Evolutionary conservation across 179 eudicot genomes (phyloP), one percentile per base, ranked within the genome.

Genomic region (Monotropa hypopitys): DNA sequence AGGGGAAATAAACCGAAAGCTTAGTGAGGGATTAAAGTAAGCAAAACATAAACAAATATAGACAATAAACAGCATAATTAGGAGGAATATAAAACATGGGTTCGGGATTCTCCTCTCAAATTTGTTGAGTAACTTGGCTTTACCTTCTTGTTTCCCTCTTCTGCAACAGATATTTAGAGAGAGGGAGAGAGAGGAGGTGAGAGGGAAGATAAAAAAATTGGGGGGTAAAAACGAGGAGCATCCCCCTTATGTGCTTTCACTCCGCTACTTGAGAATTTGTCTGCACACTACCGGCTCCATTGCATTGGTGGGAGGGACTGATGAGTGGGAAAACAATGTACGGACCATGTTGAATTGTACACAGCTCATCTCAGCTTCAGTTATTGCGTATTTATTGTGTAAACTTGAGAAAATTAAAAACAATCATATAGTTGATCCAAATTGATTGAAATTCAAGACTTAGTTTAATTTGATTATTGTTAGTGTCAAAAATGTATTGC

Each of bases 1-100:
- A 15, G 30, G 33, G 42, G 7, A 74, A 8, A 33, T 13, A 35
- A 40, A 16, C 13, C 15, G 20, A 20, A 59, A 26, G 3, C 15
- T 57, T 16, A 12, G 33, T 5, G 46, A 15, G 2, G 35, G 43
- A 72, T 32, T 20, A 2, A 35, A 53, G 7, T 18, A 33, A 53
- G 40, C 15, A 21, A 28, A 54, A 57, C 8, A 40, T 7, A 42
- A 86, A 85, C 85, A 81, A 32, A 84, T 16, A 15, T 15, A 15
- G n/a, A 63, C 3, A 32, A 65, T 6, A 65, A 33, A 21, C 43
- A 18, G 78, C 20, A 62, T 11, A 43, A 16, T 15, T 23, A 33
- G 38, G 67, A 28, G 43, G 16, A 33, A 8, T 40, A 18, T 28
- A 75, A 62, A 35, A 23, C n/a, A 43, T 40, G 16, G 54, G 32